Evolutionary conservation across 1,139 yeast species (phyloP).

Genomic region (Tardiomyces digboiensis): DNA sequence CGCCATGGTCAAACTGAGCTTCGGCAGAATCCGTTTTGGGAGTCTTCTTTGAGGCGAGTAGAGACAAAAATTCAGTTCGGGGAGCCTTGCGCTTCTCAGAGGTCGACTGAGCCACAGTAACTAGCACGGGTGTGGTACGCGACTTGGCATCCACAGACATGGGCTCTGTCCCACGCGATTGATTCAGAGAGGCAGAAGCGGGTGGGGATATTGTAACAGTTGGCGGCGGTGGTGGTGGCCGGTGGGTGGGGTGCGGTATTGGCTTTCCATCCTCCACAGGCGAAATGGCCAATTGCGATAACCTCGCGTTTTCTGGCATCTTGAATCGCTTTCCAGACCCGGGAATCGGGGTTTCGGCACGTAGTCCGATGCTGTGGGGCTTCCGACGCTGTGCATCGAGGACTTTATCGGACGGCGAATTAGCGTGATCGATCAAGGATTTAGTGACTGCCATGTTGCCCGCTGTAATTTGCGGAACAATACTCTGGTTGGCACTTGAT

Average conservation of each 20-base stretch:
- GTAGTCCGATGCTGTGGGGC: neutral
- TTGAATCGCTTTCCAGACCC: neutral
- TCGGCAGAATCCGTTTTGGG: neutral
- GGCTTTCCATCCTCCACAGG: neutral
- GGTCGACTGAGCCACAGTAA: neutral
- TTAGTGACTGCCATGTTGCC: conserved; percentile 17
- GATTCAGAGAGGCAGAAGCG: no score
- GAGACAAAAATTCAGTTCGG: neutral
- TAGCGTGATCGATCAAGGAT: conserved; percentile 21
- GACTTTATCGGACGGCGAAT: conserved; percentile 2
- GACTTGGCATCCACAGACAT: neutral
- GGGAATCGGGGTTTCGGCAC: neutral
- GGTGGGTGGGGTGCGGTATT: no score
- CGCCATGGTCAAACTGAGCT: no score
- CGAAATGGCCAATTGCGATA: neutral
- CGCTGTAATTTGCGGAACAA: conserved; percentile 17
- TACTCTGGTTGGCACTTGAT: conserved; percentile 20
- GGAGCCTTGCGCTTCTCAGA: neutral
- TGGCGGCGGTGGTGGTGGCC: no score
- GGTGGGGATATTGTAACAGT: no score
- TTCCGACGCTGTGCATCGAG: neutral
- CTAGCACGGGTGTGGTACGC: neutral
- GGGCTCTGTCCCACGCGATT: no score
- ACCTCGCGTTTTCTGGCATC: neutral
- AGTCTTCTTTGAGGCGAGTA: neutral